Percentiles rank a stretch among this genome's conserved stretches.
Conservation (phyloP, 768 basidiomycete species). For the Asterophora parasitica region DNA sequence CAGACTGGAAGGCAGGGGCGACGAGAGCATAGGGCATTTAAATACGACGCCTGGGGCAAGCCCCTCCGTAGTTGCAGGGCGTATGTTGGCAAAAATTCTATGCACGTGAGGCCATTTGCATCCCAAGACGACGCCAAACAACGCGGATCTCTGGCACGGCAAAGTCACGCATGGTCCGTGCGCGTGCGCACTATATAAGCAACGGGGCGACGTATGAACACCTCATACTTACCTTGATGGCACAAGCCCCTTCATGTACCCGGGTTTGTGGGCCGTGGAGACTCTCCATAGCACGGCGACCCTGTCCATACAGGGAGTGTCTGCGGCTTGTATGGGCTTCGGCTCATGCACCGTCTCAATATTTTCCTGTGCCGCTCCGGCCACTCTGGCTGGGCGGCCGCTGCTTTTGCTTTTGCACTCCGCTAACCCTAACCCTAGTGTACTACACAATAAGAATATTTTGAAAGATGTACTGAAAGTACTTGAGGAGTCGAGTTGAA, state of each 20-base stretch:
- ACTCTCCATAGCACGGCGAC: slow-evolving; percentile 69
- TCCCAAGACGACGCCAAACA: slow-evolving; percentile 16
- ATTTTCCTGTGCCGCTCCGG: slow-evolving; percentile 57
- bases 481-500: no score
- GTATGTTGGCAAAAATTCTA: slow-evolving; percentile 4
- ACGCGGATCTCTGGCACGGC: not conserved
- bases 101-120: slow-evolving; percentile 8
- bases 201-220: not conserved
- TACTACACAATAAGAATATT: not conserved
- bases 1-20: slow-evolving; percentile 15
- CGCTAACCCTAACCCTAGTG: slow-evolving; percentile 38
- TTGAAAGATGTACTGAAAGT: no score
- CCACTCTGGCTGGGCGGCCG: slow-evolving; percentile 44
- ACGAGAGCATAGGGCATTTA: slow-evolving; percentile 23
- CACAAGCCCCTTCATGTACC: slow-evolving; percentile 49
- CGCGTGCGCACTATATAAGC: slow-evolving; percentile 31
- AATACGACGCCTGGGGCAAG: slow-evolving; percentile 4
- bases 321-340: slow-evolving; percentile 51
- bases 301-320: slow-evolving; percentile 59
- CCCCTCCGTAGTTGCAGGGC: slow-evolving; percentile 5
- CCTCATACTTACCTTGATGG: slow-evolving; percentile 66
- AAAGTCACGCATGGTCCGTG: slow-evolving; percentile 31
- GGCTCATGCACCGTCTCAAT: slow-evolving; percentile 62
- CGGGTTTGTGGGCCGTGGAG: slow-evolving; percentile 53
- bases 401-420: slow-evolving; percentile 17